Conservation (phyloP, 2,329 filamentous ascomycete species). For the Cercospora beticola region DNA sequence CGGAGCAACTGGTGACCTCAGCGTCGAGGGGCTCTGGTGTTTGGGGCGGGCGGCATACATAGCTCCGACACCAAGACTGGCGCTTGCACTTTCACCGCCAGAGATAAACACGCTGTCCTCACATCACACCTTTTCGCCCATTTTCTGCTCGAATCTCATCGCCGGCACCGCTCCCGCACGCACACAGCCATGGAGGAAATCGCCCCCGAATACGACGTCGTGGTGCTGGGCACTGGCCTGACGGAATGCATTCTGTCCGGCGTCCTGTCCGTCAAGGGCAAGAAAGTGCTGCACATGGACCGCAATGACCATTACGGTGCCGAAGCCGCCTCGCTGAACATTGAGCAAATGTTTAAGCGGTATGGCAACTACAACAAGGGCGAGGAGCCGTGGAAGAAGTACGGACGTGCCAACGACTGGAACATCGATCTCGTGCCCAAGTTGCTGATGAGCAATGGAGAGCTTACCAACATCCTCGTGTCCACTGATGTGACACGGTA, state of each 20-base stretch:
- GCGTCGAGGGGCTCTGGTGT: conserved; percentile 1
- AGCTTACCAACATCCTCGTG: conserved; percentile 97
- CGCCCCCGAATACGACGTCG: conserved; percentile 95
- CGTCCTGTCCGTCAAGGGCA: conserved; percentile 95
- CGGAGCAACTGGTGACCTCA: neutral
- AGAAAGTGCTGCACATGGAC: conserved; percentile 99
- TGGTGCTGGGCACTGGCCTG: conserved; percentile 96
- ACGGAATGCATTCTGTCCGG: conserved; percentile 99
- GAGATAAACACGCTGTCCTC: neutral
- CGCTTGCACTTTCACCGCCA: conserved; percentile 4
- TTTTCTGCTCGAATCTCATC: neutral
- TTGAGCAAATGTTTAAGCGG: conserved; percentile 96
- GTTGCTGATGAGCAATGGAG: conserved; percentile 96
- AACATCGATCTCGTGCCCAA: conserved; percentile 99
- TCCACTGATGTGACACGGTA: conserved; percentile 72
- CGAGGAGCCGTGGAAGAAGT: conserved; percentile 96
- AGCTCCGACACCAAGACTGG: conserved; percentile 1
- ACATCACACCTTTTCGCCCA: neutral
- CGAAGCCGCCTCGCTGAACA: conserved; percentile 94
- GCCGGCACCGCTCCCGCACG: conserved; percentile 35
- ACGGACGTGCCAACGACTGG: conserved; percentile 95
- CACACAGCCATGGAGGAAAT: conserved; percentile 82
- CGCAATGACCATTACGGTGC: conserved; percentile 98
- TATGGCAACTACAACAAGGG: conserved; percentile 78
- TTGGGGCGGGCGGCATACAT: neutral